Percentiles rank a stretch among this genome's conserved stretches.
These are phyloP conservation scores for Moesziomyces sp. DNA, from an alignment of 1,284 basidiomycete species.

Conservation along the genomic window DNA sequence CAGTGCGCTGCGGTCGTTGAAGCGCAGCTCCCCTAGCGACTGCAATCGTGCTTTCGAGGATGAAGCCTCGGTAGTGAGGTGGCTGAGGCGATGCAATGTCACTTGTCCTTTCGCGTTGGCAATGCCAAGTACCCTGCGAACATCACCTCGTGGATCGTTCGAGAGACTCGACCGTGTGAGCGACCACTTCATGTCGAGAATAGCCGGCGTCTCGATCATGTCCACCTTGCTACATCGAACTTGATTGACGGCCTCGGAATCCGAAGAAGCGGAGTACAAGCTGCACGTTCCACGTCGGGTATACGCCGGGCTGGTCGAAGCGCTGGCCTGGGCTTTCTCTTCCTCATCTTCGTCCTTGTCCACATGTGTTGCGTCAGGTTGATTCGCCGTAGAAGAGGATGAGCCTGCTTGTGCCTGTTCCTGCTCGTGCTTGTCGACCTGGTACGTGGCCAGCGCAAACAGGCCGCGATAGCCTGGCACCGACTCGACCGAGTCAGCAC, in stretches of 20 bases:
- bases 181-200: slow-evolving; percentile 66
- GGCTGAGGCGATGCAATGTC: slow-evolving; percentile 31
- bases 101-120: slow-evolving; percentile 55
- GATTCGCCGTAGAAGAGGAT: slow-evolving; percentile 6
- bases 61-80: background rate
- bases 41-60: slow-evolving; percentile 8
- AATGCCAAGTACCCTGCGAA: slow-evolving; percentile 41
- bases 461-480: slow-evolving; percentile 46
- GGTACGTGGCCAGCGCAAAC: slow-evolving; percentile 65
- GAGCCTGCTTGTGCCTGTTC: slow-evolving; percentile 18
- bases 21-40: slow-evolving; percentile 23
- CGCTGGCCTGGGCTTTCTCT: slow-evolving; percentile 6
- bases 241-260: slow-evolving; percentile 2
- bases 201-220: slow-evolving; percentile 51
- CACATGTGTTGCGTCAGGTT: background rate
- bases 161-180: slow-evolving; percentile 4
- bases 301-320: slow-evolving; percentile 42
- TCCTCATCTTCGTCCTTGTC: slow-evolving; percentile 4
- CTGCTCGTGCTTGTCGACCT: slow-evolving; percentile 61
- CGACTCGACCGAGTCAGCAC: slow-evolving; percentile 64
- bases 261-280: slow-evolving; percentile 20
- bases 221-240: slow-evolving; percentile 25
- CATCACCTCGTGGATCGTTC: background rate
- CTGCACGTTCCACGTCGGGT: slow-evolving; percentile 54
- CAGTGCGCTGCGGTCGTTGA: slow-evolving; percentile 55